Base-by-base conservation (phyloP, 305 asterid species). In the Fraxinus paxiana region DNA sequence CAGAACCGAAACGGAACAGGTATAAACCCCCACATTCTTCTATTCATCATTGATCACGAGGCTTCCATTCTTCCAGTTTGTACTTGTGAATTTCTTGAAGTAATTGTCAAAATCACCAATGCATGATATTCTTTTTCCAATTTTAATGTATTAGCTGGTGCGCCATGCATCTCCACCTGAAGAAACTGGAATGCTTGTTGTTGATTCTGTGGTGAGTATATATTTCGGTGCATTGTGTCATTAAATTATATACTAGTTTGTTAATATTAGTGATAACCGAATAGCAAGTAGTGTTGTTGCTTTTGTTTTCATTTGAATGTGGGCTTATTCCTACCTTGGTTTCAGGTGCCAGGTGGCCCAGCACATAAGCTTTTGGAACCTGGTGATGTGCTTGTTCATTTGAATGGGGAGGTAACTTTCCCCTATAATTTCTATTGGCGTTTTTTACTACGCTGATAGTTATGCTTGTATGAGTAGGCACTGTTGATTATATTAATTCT, bases 181-280 rank as follows among this genome's bases (percentile, higher is more conserved):
- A 77, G 99, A 96, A 91, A 96, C 98, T 80, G 99, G 99, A 83
- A 96, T 96, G 99, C 98, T 96, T 69, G 99, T 96, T 67, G 97
- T 96, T n/a, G 99, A 96, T 86, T 94, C 97, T 8, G 98, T 91
- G 92, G 99, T 96, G 86, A 91, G 97, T 85, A 67, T 77, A 33
- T 28, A 79, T 80, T 28, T 51, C 61, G 83, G 73, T 70, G 59
- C 74, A 59, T 72, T 75, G 31, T 38, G 56, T 67, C 17, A 33
- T 37, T 28, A 30, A 5, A 80, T 35, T 38, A 34, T 79, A 18
- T 34, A 59, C 20, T 80, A 13, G 35, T 79, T 71, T 61, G 31
- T 77, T 61, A 69, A 43, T 41, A 13, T 10, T 9, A 6, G 17
- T 71, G 30, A 80, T 26, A 34, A 80, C 79, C 35, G 54, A 77